Evolutionary conservation across 768 basidiomycete species (phyloP).

Genomic region (Tricholoma furcatifolium): DNA sequence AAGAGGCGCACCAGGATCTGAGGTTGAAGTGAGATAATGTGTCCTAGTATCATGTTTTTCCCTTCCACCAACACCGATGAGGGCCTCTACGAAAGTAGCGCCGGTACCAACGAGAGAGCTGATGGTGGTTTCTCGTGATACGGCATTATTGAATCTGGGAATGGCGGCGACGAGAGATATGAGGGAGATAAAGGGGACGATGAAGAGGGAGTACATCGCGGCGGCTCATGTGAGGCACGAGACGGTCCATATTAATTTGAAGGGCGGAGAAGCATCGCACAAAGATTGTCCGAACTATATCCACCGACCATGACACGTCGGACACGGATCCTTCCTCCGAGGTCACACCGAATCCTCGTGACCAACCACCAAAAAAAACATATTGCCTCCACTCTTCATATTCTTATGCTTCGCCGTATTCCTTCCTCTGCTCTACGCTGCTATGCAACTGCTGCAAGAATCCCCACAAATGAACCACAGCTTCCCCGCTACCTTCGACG

Average conservation of each 20-base stretch:
- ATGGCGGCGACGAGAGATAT: constrained; percentile 28
- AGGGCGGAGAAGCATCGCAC: constrained; percentile 29
- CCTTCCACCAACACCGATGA: constrained; percentile 23
- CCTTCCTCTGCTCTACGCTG: constrained; percentile 3
- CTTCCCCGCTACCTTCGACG: constrained; percentile 32
- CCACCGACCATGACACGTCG: neutral
- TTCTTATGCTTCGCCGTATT: constrained; percentile 7
- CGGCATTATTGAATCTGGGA: constrained; percentile 41
- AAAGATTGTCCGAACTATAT: constrained; percentile 17
- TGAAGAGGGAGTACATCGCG: constrained; percentile 15
- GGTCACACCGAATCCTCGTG: constrained; percentile 16
- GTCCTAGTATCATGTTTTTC: constrained; percentile 13
- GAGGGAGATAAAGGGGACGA: constrained; percentile 21
- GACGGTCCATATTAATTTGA: constrained; percentile 9
- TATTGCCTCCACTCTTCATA: too few species aligned
- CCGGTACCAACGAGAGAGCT: constrained; percentile 39
- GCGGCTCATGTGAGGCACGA: neutral
- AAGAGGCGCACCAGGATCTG: constrained; percentile 26
- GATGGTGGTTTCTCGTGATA: constrained; percentile 33
- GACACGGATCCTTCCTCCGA: constrained; percentile 1
- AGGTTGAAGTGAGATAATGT: constrained; percentile 30
- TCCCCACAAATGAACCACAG: neutral
- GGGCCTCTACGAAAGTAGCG: constrained; percentile 38
- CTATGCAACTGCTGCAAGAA: constrained; percentile 2
- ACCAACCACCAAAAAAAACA: constrained; percentile 6